phyloP scores from a whole-genome alignment of 2,329 filamentous ascomycete genomes.

The Stagonosporopsis rhizophila region DNA sequence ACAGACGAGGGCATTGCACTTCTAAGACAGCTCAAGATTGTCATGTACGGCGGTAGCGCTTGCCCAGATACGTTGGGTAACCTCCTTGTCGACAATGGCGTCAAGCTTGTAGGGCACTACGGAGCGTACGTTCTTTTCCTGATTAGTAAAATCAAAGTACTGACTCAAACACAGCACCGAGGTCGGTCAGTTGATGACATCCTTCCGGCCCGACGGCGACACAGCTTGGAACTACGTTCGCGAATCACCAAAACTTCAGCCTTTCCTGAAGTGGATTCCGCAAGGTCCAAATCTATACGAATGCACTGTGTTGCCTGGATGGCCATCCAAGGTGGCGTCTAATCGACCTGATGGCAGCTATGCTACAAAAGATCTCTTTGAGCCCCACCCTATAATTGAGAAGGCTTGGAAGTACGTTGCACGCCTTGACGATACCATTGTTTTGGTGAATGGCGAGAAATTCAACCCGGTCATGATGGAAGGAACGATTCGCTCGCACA shows the following conservation, averaged over 20 bases:
- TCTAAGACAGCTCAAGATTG: slow-evolving; percentile 59
- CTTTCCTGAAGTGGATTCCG: slow-evolving; percentile 52
- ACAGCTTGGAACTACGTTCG: slow-evolving; percentile 68
- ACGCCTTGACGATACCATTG: slow-evolving; percentile 56
- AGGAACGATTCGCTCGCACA: slow-evolving; percentile 60
- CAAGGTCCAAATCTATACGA: slow-evolving; percentile 52
- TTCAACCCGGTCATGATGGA: slow-evolving; percentile 60
- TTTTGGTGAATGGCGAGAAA: slow-evolving; percentile 59
- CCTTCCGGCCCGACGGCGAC: slow-evolving; percentile 61
- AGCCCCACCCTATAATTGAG: slow-evolving; percentile 52
- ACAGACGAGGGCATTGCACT: slow-evolving; percentile 61
- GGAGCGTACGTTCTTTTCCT: slow-evolving; percentile 56
- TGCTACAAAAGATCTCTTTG: slow-evolving; percentile 54
- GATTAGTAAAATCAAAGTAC: neutral
- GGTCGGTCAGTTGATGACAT: slow-evolving; percentile 70
- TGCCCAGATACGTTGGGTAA: slow-evolving; percentile 67
- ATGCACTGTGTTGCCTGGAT: slow-evolving; percentile 45
- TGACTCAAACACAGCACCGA: slow-evolving; percentile 60
- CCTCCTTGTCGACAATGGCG: slow-evolving; percentile 58
- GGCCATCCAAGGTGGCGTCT: slow-evolving; percentile 46
- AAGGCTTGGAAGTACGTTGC: slow-evolving; percentile 57
- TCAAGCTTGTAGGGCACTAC: slow-evolving; percentile 65
- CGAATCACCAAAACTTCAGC: slow-evolving; percentile 49
- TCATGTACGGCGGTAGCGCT: slow-evolving; percentile 64
- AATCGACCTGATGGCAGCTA: slow-evolving; percentile 31